Evolutionary conservation across 768 basidiomycete species (phyloP).

Genomic region (Lactifluus piperatus): DNA sequence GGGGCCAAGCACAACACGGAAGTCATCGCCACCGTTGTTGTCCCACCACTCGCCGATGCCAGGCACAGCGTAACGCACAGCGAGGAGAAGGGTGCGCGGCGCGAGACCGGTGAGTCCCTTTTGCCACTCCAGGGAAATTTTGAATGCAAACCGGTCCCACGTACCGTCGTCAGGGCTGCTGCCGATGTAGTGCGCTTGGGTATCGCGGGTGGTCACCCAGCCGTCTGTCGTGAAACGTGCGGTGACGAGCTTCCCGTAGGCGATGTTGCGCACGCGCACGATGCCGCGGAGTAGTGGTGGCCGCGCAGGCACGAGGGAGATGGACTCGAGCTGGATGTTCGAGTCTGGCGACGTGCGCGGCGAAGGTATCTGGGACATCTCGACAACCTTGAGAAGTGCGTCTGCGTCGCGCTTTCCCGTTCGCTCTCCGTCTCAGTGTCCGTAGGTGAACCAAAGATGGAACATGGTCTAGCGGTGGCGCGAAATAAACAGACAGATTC

Average conservation of each 20-base stretch:
- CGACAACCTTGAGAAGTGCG: neutral
- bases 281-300: slow-evolving; percentile 30
- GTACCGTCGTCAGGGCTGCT: neutral
- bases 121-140: neutral
- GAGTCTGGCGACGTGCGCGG: neutral
- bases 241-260: slow-evolving; percentile 39
- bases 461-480: neutral
- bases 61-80: neutral
- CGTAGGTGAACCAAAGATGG: neutral
- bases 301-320: neutral
- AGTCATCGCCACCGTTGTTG: slow-evolving; percentile 5
- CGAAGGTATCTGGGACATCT: neutral
- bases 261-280: slow-evolving; percentile 37
- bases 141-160: slow-evolving; percentile 10
- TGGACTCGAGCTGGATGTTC: slow-evolving; percentile 4
- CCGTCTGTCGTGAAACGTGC: slow-evolving; percentile 43
- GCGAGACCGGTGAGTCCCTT: neutral
- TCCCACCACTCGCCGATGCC: slow-evolving; percentile 14
- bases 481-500: slow-evolving; percentile 2
- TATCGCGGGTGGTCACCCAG: slow-evolving; percentile 45
- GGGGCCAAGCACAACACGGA: neutral
- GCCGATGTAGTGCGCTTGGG: slow-evolving; percentile 14
- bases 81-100: neutral
- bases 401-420: neutral
- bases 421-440: slow-evolving; percentile 5